These are phyloP conservation scores for Drechslerella coelobrocha DNA, from an alignment of 2,329 filamentous ascomycete species.

Conservation along the genomic window DNA sequence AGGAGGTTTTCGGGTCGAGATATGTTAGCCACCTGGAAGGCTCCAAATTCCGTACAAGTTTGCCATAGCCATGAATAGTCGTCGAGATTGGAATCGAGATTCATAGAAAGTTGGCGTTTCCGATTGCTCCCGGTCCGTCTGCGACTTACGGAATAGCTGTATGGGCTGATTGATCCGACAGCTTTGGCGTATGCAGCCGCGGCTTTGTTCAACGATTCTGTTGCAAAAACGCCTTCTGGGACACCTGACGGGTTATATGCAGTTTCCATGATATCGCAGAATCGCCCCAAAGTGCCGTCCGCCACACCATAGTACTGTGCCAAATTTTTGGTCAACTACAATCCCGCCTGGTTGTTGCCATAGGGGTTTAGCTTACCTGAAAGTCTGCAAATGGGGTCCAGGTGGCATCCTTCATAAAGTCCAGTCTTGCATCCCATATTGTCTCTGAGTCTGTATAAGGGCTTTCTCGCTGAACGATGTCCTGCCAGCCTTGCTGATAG, in stretches of 20 bases:
- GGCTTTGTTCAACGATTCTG: constrained; percentile 14
- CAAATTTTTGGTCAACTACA: constrained; percentile 55
- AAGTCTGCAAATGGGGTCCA: constrained; percentile 55
- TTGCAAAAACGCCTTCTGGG: constrained; percentile 41
- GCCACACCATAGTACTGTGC: constrained; percentile 58
- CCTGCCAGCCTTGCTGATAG: constrained; percentile 30
- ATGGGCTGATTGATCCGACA: constrained; percentile 32
- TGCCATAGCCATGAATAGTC: constrained; percentile 54
- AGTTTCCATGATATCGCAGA: constrained; percentile 59
- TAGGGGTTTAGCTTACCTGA: constrained; percentile 54
- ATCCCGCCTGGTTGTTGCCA: constrained; percentile 54
- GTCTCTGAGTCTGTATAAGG: background rate
- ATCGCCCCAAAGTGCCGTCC: constrained; percentile 57
- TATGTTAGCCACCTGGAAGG: constrained; percentile 49
- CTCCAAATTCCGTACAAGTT: constrained; percentile 57
- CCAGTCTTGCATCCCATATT: constrained; percentile 36
- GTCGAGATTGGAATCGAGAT: constrained; percentile 25
- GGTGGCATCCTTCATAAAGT: constrained; percentile 43
- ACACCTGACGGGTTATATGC: constrained; percentile 52
- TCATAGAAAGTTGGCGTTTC: constrained; percentile 5
- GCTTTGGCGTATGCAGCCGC: constrained; percentile 42
- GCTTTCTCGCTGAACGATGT: constrained; percentile 7
- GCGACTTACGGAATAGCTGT: constrained; percentile 20
- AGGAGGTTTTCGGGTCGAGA: constrained; percentile 50
- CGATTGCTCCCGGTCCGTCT: background rate